A percentile compares a stretch with the other conserved stretches of the same genome.
Conservation (phyloP, 768 basidiomycete genomes). For the Dentipellis sp. region DNA sequence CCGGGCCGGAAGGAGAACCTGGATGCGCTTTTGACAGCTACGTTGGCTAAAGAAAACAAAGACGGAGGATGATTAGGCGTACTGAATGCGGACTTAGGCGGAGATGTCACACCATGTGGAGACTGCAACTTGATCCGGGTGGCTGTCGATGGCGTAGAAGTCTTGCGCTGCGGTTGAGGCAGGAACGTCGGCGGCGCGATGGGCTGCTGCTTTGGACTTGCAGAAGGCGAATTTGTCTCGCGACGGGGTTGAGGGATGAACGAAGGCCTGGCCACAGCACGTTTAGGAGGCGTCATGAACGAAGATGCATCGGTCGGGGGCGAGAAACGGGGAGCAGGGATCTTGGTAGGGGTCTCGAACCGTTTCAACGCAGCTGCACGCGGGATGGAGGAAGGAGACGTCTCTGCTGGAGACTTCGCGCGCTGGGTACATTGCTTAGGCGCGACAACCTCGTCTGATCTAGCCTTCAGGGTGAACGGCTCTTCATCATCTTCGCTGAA, state of each 20-base stretch:
- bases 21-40: not conserved
- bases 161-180: conserved; percentile 15
- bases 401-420: not conserved
- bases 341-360: conserved; percentile 21
- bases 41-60: not conserved
- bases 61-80: not conserved
- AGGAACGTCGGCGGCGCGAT: conserved; percentile 22
- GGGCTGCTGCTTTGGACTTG: conserved; percentile 33
- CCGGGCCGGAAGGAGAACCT: not conserved
- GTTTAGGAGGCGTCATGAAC: conserved; percentile 48
- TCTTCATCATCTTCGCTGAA: conserved; percentile 15
- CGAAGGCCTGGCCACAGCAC: conserved; percentile 36
- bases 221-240: not conserved
- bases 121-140: not conserved
- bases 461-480: conserved; percentile 14
- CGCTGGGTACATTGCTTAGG: conserved; percentile 9
- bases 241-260: conserved; percentile 52
- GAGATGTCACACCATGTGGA: conserved; percentile 1
- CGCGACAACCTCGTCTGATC: conserved; percentile 12
- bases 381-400: conserved; percentile 46
- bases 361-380: conserved; percentile 30
- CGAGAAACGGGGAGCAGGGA: conserved; percentile 18
- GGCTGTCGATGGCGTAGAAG: not conserved
- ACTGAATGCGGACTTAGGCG: not conserved
- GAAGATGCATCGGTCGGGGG: conserved; percentile 26